These are phyloP conservation scores for Aquilaria sinensis DNA, from an alignment of 345 rosid genomes.

Conservation along the genomic window DNA sequence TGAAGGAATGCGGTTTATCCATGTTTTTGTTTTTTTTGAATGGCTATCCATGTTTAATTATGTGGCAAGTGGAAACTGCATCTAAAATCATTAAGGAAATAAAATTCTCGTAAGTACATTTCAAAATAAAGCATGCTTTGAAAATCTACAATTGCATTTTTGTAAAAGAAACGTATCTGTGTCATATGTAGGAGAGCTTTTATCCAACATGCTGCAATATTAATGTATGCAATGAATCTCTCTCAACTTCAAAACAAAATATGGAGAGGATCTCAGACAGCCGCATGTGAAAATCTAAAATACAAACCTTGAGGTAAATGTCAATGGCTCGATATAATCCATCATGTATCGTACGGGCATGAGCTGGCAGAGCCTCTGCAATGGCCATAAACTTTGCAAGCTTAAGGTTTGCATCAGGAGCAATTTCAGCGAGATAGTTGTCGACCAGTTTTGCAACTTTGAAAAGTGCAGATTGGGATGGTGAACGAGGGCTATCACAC, in stretches of 20 bases:
- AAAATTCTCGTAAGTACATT: too few relatives aligned
- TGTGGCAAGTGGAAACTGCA: too few relatives aligned
- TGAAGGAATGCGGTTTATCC: background rate
- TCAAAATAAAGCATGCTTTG: too few relatives aligned
- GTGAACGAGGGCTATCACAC: slow-evolving; percentile 70
- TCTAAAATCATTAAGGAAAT: too few relatives aligned
- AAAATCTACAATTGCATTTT: too few relatives aligned
- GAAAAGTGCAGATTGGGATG: slow-evolving; percentile 72
- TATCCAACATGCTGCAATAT: background rate
- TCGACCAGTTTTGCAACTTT: slow-evolving; percentile 89
- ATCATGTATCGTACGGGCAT: slow-evolving; percentile 88
- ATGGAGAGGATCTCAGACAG: too few relatives aligned
- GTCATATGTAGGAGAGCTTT: background rate
- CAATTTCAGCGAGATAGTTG: slow-evolving; percentile 89
- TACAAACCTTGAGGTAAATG: slow-evolving; percentile 74
- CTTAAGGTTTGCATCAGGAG: slow-evolving; percentile 92
- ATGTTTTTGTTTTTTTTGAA: too few relatives aligned
- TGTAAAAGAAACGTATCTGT: background rate
- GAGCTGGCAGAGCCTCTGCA: slow-evolving; percentile 78
- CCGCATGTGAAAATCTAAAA: slow-evolving; percentile 5
- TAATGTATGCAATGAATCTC: too few relatives aligned
- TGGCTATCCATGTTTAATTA: too few relatives aligned
- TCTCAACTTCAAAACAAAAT: too few relatives aligned
- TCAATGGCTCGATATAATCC: slow-evolving; percentile 89
- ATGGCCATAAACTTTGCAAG: slow-evolving; percentile 80